A percentile compares a stretch with the other conserved stretches of the same genome.
Evolutionary conservation across 768 basidiomycete genomes (phyloP).

Genomic region (Agrocybe praecox): DNA sequence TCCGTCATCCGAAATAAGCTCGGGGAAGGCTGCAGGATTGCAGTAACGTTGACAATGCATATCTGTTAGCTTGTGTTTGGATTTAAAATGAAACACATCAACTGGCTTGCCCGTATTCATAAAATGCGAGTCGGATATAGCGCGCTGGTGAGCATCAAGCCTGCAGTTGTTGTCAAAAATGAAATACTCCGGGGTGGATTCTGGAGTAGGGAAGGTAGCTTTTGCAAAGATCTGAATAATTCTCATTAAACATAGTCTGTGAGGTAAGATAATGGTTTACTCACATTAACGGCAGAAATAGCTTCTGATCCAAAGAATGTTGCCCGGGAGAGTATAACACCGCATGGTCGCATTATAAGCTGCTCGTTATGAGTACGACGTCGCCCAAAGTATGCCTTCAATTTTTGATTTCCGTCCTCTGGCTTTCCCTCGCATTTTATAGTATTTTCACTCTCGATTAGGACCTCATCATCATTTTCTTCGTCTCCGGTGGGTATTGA

Average conservation of each 20-base stretch:
- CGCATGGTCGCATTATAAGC: conserved; percentile 25
- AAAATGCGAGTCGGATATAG: conserved; percentile 17
- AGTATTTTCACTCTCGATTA: background rate
- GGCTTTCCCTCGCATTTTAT: background rate
- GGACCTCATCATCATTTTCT: background rate
- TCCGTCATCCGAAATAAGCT: conserved; percentile 14
- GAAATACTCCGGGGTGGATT: conserved; percentile 20
- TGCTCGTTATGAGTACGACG: conserved; percentile 32
- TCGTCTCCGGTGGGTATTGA: background rate
- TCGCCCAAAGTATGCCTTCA: conserved; percentile 27
- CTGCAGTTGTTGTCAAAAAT: conserved; percentile 28
- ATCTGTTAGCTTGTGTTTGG: conserved; percentile 28
- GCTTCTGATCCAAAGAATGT: conserved; percentile 31
- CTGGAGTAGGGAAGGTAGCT: conserved; percentile 17
- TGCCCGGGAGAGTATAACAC: conserved; percentile 25
- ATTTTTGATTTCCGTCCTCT: background rate
- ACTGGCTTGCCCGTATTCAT: conserved; percentile 18
- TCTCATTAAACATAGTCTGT: conserved; percentile 2
- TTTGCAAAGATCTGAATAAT: conserved; percentile 16
- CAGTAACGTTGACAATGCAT: conserved; percentile 24
- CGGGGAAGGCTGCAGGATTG: conserved; percentile 23
- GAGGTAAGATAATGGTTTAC: conserved; percentile 4
- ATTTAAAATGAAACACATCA: conserved; percentile 28
- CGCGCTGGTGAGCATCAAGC: conserved; percentile 11
- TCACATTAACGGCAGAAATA: conserved; percentile 19